Evolutionary conservation across 108 stramenopile genomes (phyloP), one percentile per base, ranked within the genome.

Genomic region (Fragilariopsis cylindrus): DNA sequence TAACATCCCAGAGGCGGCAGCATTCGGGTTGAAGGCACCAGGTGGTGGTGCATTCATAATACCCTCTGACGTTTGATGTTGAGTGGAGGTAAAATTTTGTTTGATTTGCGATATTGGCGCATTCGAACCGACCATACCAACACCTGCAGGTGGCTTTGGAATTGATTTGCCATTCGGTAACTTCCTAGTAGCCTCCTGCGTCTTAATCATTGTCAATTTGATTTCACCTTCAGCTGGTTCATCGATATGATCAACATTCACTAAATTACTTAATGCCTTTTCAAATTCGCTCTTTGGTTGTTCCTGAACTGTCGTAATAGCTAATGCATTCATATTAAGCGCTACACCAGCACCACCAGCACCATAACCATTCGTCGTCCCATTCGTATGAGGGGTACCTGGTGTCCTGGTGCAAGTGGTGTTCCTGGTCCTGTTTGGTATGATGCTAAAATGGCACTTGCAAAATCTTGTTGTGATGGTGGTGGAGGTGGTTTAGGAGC

Each of bases 211-310:
- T 43, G 84, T 83, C 74, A 85, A 56, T 60, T 76, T 72, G 5
- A 78, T n/a, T 56, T 85, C 79, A 30, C 65, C 72, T 43, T 85
- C 82, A 0, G 85, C 83, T 48, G 84, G 87, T 74, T 81, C 77
- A 58, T 83, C 80, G 63, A 88, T 88, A 69, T 77, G 82, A 64
- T 88, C 87, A 13, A 88, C 50, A 66, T 88, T 88, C 30, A 88
- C 87, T 47, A 88, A 57, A 7, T 81, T 84, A 54, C 75, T 76
- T 60, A 88, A 44, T 16, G 81, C 84, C 65, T 50, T 65, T 54
- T 88, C 87, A 48, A 88, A 62, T 12, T 71, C 80, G 46, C 69
- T 82, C 52, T 72, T 21, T 3, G 75, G 79, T 30, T 68, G 77
- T 39, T 87, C 80, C 50, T 83, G 76, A 15, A 58, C 58, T 4